These are phyloP conservation scores for Punica granatum DNA, from an alignment of 345 rosid species.

Conservation along the genomic window DNA sequence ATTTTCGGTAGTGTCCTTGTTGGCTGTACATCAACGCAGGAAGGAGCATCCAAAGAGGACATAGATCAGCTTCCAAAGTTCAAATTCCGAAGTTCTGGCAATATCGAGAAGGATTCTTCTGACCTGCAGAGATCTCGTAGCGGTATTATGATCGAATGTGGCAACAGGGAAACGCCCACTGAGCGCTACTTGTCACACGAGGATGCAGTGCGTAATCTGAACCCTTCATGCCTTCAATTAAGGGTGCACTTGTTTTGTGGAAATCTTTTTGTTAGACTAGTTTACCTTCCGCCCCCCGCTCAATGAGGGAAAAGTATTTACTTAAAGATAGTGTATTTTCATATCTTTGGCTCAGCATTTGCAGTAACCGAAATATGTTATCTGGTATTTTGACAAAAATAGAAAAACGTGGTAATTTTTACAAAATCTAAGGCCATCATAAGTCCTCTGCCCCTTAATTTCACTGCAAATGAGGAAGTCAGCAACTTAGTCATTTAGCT, in stretches of 20 bases:
- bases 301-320: too few species aligned
- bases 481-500: neutral
- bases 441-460: neutral
- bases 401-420: neutral
- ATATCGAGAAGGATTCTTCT: conserved; percentile 35
- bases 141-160: conserved; percentile 84
- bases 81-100: conserved; percentile 46
- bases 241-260: neutral
- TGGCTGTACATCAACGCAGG: conserved; percentile 39
- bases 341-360: too few species aligned
- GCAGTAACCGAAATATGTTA: too few species aligned
- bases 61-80: conserved; percentile 71
- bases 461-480: neutral
- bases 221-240: conserved; percentile 1
- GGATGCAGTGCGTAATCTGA: conserved; percentile 62
- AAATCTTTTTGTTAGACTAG: neutral
- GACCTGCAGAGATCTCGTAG: conserved; percentile 42
- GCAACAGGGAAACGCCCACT: conserved; percentile 51
- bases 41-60: conserved; percentile 92
- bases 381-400: too few species aligned
- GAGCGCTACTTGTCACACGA: conserved; percentile 57
- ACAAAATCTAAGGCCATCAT: neutral
- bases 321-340: too few species aligned
- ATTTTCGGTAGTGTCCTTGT: neutral
- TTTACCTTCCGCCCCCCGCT: neutral